These are phyloP conservation scores for Leavenworthia alabamica DNA, from an alignment of 345 rosid species.

Conservation along the genomic window DNA sequence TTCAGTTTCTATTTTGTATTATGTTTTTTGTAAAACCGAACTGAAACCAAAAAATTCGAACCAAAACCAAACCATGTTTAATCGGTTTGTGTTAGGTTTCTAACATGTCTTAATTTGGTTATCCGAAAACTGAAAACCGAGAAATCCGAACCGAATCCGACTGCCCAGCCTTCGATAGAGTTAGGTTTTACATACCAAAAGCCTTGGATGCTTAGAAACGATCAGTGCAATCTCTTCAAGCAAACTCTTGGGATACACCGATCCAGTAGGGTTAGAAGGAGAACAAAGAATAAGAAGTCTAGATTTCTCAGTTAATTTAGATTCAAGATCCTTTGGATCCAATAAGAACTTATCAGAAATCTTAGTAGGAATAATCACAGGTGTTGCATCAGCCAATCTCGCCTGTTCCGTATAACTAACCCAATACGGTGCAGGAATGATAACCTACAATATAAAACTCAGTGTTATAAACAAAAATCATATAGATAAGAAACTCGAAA, in stretches of 20 bases:
- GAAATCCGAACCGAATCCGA: too few relatives aligned
- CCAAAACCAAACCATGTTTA: too few relatives aligned
- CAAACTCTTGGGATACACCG: constrained; percentile 79
- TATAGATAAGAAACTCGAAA: background rate
- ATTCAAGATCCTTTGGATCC: constrained; percentile 78
- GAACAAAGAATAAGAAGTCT: constrained; percentile 87
- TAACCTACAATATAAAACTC: constrained; percentile 43
- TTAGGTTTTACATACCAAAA: constrained; percentile 83
- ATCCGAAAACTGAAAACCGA: too few relatives aligned
- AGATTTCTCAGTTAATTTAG: constrained; percentile 71
- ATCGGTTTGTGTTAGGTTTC: too few relatives aligned
- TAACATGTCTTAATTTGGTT: too few relatives aligned
- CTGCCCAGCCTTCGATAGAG: too few relatives aligned
- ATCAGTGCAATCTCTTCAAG: constrained; percentile 85
- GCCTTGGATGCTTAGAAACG: constrained; percentile 90
- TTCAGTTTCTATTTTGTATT: too few relatives aligned
- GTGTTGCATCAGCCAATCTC: constrained; percentile 90
- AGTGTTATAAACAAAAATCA: too few relatives aligned
- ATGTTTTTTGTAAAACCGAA: too few relatives aligned
- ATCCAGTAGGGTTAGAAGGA: constrained; percentile 97
- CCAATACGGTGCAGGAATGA: constrained; percentile 94
- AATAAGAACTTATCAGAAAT: constrained; percentile 78
- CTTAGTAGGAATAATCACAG: constrained; percentile 75
- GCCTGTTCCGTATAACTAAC: constrained; percentile 99
- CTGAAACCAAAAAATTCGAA: too few relatives aligned